Percentiles rank a stretch among this genome's conserved stretches.
Evolutionary conservation across 495 filamentous ascomycete species (phyloP).

Genomic region (Lasiosphaeria hispida): DNA sequence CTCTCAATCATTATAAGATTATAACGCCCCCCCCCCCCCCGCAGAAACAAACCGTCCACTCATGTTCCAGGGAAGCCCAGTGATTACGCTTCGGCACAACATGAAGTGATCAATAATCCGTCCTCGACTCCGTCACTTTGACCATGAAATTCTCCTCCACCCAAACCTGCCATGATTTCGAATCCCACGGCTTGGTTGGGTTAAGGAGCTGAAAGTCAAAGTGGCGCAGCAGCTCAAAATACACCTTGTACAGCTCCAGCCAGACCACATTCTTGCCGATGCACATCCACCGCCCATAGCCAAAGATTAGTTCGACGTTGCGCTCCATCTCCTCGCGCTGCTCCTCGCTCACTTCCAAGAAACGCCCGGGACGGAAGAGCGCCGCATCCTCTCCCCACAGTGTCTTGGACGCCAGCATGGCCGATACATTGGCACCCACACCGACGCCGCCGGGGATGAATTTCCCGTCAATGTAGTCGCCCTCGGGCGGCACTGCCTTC

Average conservation of each 20-base stretch:
- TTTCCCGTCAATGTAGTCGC: constrained; percentile 49
- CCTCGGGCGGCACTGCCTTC: constrained; percentile 50
- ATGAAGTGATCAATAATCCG: too few relatives aligned
- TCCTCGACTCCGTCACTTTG: not conserved
- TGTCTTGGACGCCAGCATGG: constrained; percentile 24
- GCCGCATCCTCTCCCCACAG: constrained; percentile 41
- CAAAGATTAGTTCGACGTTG: constrained; percentile 26
- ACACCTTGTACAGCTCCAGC: constrained; percentile 48
- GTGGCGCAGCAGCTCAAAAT: constrained; percentile 40
- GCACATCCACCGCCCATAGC: constrained; percentile 36
- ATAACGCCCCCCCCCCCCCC: too few relatives aligned
- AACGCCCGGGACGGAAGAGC: constrained; percentile 51
- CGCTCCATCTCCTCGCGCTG: constrained; percentile 33
- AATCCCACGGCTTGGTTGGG: constrained; percentile 38
- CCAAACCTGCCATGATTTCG: not conserved
- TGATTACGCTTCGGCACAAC: too few relatives aligned
- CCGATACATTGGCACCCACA: constrained; percentile 47
- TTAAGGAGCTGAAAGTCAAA: constrained; percentile 48
- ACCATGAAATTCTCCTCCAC: constrained; percentile 10
- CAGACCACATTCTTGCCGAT: constrained; percentile 36
- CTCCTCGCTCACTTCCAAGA: constrained; percentile 42
- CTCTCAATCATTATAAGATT: too few relatives aligned
- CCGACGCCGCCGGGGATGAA: constrained; percentile 52
- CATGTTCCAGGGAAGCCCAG: too few relatives aligned
- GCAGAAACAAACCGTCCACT: too few relatives aligned